Percentiles rank a stretch among this genome's conserved stretches.
These are phyloP conservation scores for Ophioceras dolichostomum DNA, from an alignment of 2,329 filamentous ascomycete genomes.

Conservation along the genomic window DNA sequence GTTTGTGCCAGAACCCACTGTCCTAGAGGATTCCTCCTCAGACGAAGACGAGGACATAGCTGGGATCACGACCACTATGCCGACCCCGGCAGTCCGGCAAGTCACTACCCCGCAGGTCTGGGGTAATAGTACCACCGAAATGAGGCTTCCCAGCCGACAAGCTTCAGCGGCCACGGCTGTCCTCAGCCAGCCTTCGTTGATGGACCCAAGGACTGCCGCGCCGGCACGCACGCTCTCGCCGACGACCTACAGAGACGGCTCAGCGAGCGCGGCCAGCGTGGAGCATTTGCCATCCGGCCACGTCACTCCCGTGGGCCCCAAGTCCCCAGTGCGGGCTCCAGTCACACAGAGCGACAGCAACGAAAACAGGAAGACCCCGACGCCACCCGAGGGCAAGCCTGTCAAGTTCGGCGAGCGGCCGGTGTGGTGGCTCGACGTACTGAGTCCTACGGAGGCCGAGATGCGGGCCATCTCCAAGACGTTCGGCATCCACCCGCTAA, in stretches of 20 bases:
- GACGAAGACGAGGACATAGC: constrained; percentile 53
- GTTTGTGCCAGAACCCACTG: constrained; percentile 76
- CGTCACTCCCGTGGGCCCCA: constrained; percentile 8
- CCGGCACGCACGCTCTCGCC: neutral
- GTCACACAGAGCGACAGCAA: no score
- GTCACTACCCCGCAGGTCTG: neutral
- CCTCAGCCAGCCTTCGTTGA: neutral
- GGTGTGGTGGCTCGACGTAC: constrained; percentile 92
- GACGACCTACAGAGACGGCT: neutral
- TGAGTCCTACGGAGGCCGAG: constrained; percentile 83
- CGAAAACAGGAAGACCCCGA: constrained; percentile 8
- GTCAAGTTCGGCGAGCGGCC: constrained; percentile 64
- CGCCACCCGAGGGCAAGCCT: constrained; percentile 16
- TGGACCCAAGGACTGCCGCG: no score
- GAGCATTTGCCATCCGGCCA: neutral
- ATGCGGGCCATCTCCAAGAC: constrained; percentile 90
- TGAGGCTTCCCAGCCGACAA: constrained; percentile 32
- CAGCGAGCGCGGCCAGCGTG: neutral
- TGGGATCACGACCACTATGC: constrained; percentile 3
- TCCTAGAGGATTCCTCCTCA: constrained; percentile 59
- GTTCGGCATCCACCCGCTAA: constrained; percentile 92
- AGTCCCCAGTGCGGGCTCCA: constrained; percentile 20
- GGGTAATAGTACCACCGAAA: constrained; percentile 24
- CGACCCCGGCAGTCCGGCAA: constrained; percentile 1
- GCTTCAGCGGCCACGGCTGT: constrained; percentile 16